Evolutionary conservation across 306 rosid species (phyloP), one percentile per base, ranked within the genome.

Genomic region (Bauhinia variegata): DNA sequence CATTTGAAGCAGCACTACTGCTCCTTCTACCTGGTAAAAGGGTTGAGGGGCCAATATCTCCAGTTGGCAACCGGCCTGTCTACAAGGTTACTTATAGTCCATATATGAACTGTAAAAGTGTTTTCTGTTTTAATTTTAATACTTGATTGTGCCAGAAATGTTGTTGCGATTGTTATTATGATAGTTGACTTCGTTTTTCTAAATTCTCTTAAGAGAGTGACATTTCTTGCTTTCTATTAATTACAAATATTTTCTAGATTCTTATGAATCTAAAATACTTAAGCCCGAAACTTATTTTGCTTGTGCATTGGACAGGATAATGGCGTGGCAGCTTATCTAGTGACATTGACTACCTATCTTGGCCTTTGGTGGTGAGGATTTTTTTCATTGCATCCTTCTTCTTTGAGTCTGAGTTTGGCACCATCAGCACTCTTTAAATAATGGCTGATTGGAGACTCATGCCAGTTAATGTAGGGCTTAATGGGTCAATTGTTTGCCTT

Each of bases 41-140:
- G 30, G 91, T 93, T 2, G 81, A 86, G 53, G 98, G 98, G 18
- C 98, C 98, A 3, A 48, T 93, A 54, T 90, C 98, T 56, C 97
- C 98, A 0, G n/a, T 85, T 4, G 96, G 97, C 30, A 83, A 93
- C 12, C 84, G 61, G 9, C 98, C 98, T 78, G 81, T 93, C 5
- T 90, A 93, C 84, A 93, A 93, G 98, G 97, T 91, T 23, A 17
- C 61, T 13, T 65, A 39, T 18, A 32, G 51, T 59, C 11, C 1
- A 17, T 60, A 16, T 39, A 36, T 44, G 17, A 32, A 11, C 42
- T 37, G 15, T 32, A 54, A 12, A 3, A 19, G 39, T 5, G 12
- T 14, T 28, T 52, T 34, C 17, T 47, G 46, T n/a, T n/a, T 46
- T 54, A 18, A n/a, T 32, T 65, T 59, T 16, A 41, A 46, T 54